These are phyloP conservation scores for Citrullus mucosospermus DNA, from an alignment of 306 rosid species.

Conservation along the genomic window DNA sequence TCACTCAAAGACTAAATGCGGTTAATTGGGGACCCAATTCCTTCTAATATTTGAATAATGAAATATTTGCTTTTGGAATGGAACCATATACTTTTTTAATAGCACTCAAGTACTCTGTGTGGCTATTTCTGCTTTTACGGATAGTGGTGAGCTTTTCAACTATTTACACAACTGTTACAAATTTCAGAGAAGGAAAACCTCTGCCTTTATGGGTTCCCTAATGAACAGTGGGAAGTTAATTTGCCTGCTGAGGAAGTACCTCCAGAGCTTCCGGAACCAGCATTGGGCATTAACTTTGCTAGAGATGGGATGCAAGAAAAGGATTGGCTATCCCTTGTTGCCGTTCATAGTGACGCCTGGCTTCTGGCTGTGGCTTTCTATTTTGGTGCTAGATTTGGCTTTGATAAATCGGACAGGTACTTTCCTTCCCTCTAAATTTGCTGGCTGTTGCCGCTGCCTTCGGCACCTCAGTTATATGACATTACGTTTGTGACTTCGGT, in stretches of 20 bases:
- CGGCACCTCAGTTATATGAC: neutral
- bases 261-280: conserved; percentile 52
- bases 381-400: conserved; percentile 41
- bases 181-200: conserved; percentile 43
- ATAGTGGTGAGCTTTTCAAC: neutral
- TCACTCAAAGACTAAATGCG: neutral
- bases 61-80: neutral
- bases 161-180: conserved; percentile 8
- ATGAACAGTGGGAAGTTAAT: conserved; percentile 43
- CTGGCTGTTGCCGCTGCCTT: neutral
- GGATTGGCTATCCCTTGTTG: conserved; percentile 35
- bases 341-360: conserved; percentile 42
- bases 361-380: conserved; percentile 37
- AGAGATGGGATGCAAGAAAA: conserved; percentile 52
- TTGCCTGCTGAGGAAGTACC: conserved; percentile 52
- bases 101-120: neutral
- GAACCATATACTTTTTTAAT: neutral
- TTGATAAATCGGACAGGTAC: conserved; percentile 39
- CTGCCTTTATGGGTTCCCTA: conserved; percentile 43
- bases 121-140: neutral
- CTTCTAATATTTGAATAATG: neutral
- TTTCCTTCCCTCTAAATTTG: neutral
- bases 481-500: neutral
- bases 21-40: neutral
- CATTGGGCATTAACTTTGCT: conserved; percentile 54